phyloP scores from a whole-genome alignment of 352 stramenopile genomes.

The Phytophthora chlamydospora region DNA sequence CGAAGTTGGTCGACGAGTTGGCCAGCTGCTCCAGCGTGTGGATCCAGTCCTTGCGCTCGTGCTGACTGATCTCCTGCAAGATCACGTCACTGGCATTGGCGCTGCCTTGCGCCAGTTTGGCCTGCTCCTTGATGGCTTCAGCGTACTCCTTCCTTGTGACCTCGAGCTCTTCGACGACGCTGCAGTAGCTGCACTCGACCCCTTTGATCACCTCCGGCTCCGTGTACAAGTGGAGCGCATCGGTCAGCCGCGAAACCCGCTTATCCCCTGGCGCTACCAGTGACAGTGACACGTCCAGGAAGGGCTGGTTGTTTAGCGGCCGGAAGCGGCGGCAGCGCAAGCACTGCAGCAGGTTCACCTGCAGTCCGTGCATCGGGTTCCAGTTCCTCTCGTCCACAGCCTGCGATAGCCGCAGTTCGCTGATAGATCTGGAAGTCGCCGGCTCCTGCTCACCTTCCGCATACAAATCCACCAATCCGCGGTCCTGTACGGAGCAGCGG shows the following conservation, averaged over 20 bases:
- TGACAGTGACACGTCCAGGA: constrained; percentile 81
- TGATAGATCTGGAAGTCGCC: constrained; percentile 53
- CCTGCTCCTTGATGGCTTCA: constrained; percentile 26
- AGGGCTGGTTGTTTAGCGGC: constrained; percentile 77
- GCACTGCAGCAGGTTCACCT: constrained; percentile 86
- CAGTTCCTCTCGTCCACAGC: constrained; percentile 67
- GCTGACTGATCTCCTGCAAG: constrained; percentile 58
- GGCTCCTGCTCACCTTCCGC: constrained; percentile 21
- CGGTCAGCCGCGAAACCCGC: constrained; percentile 51
- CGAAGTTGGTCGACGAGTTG: constrained; percentile 30
- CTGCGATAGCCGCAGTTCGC: constrained; percentile 68
- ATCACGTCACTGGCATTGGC: constrained; percentile 36
- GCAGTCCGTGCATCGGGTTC: constrained; percentile 79
- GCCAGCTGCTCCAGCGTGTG: constrained; percentile 58
- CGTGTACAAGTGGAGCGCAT: constrained; percentile 72
- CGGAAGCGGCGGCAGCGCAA: constrained; percentile 63
- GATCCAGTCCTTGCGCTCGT: constrained; percentile 73
- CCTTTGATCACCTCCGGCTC: constrained; percentile 70
- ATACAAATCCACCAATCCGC: constrained; percentile 56
- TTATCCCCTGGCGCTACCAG: constrained; percentile 45
- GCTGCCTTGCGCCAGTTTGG: not conserved
- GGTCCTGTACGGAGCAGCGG: constrained; percentile 52
- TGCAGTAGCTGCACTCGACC: constrained; percentile 82
- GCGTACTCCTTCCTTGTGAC: constrained; percentile 43
- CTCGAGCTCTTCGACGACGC: constrained; percentile 56